These are phyloP conservation scores for Peribolospora kevripleyi DNA, from an alignment of 768 basidiomycete species.

Conservation along the genomic window DNA sequence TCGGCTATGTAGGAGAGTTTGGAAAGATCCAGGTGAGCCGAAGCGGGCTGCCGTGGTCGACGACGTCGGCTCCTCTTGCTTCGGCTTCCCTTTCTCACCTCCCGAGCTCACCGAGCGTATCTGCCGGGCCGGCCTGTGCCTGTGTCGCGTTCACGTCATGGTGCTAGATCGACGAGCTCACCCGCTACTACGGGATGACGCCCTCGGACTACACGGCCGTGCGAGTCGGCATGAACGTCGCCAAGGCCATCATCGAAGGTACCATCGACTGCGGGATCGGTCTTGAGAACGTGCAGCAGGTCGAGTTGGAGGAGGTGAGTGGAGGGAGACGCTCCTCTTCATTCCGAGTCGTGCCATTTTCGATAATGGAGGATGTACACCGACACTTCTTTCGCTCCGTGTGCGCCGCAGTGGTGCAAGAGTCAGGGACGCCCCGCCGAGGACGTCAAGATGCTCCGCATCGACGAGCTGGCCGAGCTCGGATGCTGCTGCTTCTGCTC, in stretches of 20 bases:
- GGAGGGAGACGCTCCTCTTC: background rate
- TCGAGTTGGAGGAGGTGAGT: conserved; percentile 10
- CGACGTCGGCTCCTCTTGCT: background rate
- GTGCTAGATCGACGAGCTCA: conserved; percentile 12
- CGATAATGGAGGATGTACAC: background rate
- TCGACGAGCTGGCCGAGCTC: conserved; percentile 12
- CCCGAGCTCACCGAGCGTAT: background rate
- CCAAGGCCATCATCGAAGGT: conserved; percentile 11
- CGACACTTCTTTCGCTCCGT: background rate
- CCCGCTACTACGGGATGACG: conserved; percentile 8
- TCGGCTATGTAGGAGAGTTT: conserved; percentile 14
- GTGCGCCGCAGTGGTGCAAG: conserved; percentile 1
- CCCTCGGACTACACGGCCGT: conserved; percentile 11
- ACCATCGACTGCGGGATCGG: conserved; percentile 13
- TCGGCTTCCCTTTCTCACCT: background rate
- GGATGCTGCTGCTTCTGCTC: conserved; percentile 14
- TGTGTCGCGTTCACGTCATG: background rate
- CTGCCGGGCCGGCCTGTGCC: background rate
- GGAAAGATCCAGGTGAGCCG: conserved; percentile 3
- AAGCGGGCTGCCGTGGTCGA: too few species aligned
- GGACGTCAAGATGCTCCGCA: conserved; percentile 13
- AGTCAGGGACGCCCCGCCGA: conserved; percentile 5
- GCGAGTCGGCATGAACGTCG: conserved; percentile 14
- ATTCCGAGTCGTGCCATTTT: background rate
- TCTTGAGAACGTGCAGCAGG: conserved; percentile 11